Percentiles rank a stretch among this genome's conserved stretches.
Evolutionary conservation across 2,329 filamentous ascomycete species (phyloP).

Genomic region (Basipetospora chlamydospora): DNA sequence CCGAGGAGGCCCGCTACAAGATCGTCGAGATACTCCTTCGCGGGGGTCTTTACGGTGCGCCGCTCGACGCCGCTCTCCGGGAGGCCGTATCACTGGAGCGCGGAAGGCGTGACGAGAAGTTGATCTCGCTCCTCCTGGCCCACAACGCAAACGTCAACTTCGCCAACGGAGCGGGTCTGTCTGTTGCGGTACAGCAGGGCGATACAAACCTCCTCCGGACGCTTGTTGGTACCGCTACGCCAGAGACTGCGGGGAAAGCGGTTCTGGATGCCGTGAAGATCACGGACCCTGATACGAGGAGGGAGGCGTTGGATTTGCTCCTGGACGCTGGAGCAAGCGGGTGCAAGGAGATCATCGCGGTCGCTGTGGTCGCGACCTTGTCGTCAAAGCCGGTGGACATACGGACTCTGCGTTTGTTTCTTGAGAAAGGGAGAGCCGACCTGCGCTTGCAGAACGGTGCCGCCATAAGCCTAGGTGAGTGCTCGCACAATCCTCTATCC

Average conservation of each 20-base stretch:
- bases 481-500: too few species aligned
- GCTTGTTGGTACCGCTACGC: conserved; percentile 30
- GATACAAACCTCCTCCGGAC: conserved; percentile 30
- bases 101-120: conserved; percentile 30
- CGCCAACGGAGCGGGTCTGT: conserved; percentile 33
- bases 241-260: conserved; percentile 31
- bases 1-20: conserved; percentile 25
- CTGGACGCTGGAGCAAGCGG: conserved; percentile 29
- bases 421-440: conserved; percentile 37
- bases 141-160: conserved; percentile 40
- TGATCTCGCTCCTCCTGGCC: conserved; percentile 37
- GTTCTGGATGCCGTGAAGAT: conserved; percentile 33
- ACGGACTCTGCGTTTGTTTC: conserved; percentile 30
- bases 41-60: conserved; percentile 29
- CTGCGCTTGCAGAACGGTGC: conserved; percentile 33
- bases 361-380: conserved; percentile 27
- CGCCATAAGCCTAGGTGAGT: conserved; percentile 23
- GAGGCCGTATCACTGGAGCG: conserved; percentile 34
- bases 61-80: conserved; percentile 34
- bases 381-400: conserved; percentile 32
- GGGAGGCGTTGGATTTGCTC: conserved; percentile 31
- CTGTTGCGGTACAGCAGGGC: conserved; percentile 30
- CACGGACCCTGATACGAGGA: conserved; percentile 24
- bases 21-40: conserved; percentile 36
- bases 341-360: conserved; percentile 24